Percentiles rank a stretch among this genome's conserved stretches.
Conservation (phyloP, 768 basidiomycete species). For the Boletellus sp. region DNA sequence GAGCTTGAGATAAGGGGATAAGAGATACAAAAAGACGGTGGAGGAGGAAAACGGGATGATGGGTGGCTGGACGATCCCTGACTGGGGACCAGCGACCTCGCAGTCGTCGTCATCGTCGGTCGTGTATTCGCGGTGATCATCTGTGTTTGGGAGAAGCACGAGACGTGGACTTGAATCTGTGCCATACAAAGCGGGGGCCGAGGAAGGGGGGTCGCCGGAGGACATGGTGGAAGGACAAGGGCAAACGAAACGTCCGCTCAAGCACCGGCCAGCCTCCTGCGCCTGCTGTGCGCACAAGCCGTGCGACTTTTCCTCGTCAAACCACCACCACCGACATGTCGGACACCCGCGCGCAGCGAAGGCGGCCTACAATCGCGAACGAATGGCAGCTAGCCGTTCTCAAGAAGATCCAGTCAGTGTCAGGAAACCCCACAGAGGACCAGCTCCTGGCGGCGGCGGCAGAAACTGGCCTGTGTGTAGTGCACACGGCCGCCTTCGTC, state of each 20-base stretch:
- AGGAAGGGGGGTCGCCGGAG: constrained; percentile 1
- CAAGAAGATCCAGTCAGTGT: constrained; percentile 21
- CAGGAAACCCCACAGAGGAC: constrained; percentile 21
- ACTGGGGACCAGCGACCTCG: constrained; percentile 30
- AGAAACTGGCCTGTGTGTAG: constrained; percentile 32
- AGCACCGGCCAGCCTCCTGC: constrained; percentile 6
- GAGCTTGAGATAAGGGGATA: constrained; percentile 65
- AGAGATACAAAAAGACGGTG: constrained; percentile 64
- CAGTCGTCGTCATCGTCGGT: constrained; percentile 42
- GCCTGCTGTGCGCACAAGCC: neutral
- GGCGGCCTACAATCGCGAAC: constrained; percentile 17
- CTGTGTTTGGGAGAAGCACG: constrained; percentile 58
- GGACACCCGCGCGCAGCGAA: constrained; percentile 1
- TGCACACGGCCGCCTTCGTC: constrained; percentile 1
- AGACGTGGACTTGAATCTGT: constrained; percentile 51
- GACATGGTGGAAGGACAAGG: neutral
- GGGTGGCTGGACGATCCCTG: constrained; percentile 5
- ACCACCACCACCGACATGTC: constrained; percentile 4
- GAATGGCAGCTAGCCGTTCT: constrained; percentile 31
- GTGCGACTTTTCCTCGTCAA: constrained; percentile 15
- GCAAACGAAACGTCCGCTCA: no score
- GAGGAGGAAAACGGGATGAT: constrained; percentile 53
- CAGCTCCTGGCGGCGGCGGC: constrained; percentile 19
- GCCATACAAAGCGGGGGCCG: constrained; percentile 18
- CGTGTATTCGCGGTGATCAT: constrained; percentile 36